These are phyloP conservation scores for Prunus davidiana DNA, from an alignment of 306 rosid genomes.

Conservation along the genomic window DNA sequence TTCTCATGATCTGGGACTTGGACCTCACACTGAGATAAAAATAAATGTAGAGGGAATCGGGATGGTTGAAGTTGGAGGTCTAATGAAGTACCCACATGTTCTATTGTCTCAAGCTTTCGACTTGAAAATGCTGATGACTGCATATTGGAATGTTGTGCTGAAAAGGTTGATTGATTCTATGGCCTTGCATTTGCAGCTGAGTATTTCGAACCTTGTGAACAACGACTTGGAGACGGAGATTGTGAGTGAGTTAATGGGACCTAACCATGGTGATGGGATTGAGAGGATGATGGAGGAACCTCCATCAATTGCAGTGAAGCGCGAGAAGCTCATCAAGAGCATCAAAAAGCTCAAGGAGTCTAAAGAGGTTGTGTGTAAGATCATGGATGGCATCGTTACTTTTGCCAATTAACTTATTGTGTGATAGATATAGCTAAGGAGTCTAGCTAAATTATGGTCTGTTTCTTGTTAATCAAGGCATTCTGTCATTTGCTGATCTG, in stretches of 20 bases:
- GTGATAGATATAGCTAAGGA: no score
- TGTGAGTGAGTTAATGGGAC: not conserved
- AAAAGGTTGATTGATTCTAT: not conserved
- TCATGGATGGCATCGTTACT: no score
- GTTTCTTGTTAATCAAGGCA: no score
- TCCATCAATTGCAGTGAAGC: not conserved
- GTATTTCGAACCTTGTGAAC: not conserved
- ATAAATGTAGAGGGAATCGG: not conserved
- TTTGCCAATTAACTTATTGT: no score
- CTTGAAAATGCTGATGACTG: not conserved
- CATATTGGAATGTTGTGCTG: not conserved
- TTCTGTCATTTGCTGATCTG: no score
- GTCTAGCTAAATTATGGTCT: no score
- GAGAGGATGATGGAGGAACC: not conserved
- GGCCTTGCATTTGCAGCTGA: constrained; percentile 5
- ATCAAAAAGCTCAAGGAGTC: constrained; percentile 7
- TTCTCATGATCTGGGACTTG: no score
- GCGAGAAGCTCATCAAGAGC: not conserved
- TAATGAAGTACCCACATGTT: not conserved
- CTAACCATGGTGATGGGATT: not conserved
- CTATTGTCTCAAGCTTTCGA: not conserved
- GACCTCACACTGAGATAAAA: not conserved
- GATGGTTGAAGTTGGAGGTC: not conserved
- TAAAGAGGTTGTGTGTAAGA: not conserved
- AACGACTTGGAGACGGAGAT: not conserved